Evolutionary conservation across 768 basidiomycete species (phyloP).

Genomic region (Phylloporus sp.): DNA sequence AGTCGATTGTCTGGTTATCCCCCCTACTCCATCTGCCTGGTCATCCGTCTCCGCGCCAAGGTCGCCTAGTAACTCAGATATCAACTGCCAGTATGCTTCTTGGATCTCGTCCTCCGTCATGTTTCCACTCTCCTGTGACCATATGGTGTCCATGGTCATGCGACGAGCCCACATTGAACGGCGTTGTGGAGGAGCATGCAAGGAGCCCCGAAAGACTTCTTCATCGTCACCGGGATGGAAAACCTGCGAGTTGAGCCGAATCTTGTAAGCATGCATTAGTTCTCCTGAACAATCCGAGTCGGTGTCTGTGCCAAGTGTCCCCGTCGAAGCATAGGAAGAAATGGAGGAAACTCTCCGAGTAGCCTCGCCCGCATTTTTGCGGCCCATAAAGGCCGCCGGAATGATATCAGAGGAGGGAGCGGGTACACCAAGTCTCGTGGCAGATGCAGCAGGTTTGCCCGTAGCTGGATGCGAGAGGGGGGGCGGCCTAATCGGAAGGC

Average conservation of each 20-base stretch:
- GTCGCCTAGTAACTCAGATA: background rate
- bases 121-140: conserved; percentile 41
- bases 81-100: background rate
- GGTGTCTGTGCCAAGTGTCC: background rate
- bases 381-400: background rate
- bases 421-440: background rate
- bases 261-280: background rate
- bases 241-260: conserved; percentile 11
- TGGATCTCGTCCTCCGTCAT: conserved; percentile 19
- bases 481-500: background rate
- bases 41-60: background rate
- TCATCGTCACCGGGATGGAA: conserved; percentile 1
- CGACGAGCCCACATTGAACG: conserved; percentile 7
- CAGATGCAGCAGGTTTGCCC: conserved; percentile 9
- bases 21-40: background rate
- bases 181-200: background rate
- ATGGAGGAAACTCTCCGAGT: background rate
- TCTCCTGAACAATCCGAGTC: conserved; percentile 5
- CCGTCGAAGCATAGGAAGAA: background rate
- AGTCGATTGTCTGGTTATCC: background rate
- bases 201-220: background rate
- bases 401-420: background rate
- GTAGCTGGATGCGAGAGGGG: background rate
- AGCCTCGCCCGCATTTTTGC: background rate
- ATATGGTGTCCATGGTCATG: conserved; percentile 17